These are phyloP conservation scores for Fraxinus quadrangulata DNA, from an alignment of 257 asterid genomes.

Conservation along the genomic window DNA sequence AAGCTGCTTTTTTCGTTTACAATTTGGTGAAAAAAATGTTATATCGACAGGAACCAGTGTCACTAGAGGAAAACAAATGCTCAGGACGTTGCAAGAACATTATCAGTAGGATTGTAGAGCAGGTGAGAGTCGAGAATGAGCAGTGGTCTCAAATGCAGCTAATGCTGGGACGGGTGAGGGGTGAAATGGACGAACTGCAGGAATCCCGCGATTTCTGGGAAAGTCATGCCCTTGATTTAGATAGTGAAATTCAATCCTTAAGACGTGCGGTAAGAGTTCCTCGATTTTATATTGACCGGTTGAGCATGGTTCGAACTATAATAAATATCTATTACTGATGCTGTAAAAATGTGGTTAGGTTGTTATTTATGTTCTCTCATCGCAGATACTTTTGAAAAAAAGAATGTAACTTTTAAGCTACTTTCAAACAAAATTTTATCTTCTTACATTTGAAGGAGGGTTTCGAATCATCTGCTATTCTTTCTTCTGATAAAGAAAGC, in stretches of 20 bases:
- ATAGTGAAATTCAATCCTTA: slow-evolving; percentile 48
- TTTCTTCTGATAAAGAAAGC: slow-evolving; percentile 38
- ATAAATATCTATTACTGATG: background rate
- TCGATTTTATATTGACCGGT: background rate
- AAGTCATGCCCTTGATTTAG: slow-evolving; percentile 51
- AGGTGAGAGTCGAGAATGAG: slow-evolving; percentile 87
- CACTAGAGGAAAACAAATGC: slow-evolving; percentile 51
- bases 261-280: slow-evolving; percentile 49
- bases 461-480: background rate
- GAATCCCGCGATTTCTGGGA: slow-evolving; percentile 77
- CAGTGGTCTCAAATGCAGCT: slow-evolving; percentile 96
- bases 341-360: background rate
- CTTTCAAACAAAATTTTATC: background rate
- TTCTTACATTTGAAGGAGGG: background rate
- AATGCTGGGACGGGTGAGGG: slow-evolving; percentile 74
- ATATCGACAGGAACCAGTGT: background rate
- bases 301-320: background rate
- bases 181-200: slow-evolving; percentile 76
- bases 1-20: background rate
- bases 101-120: slow-evolving; percentile 65
- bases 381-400: no score
- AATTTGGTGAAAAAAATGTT: background rate
- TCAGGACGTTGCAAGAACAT: slow-evolving; percentile 79
- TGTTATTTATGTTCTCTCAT: no score
- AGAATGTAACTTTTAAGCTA: no score